Percentiles rank a stretch among this genome's conserved stretches.
Conservation (phyloP, 2,329 filamentous ascomycete genomes). For the Fusarium verticillioides region DNA sequence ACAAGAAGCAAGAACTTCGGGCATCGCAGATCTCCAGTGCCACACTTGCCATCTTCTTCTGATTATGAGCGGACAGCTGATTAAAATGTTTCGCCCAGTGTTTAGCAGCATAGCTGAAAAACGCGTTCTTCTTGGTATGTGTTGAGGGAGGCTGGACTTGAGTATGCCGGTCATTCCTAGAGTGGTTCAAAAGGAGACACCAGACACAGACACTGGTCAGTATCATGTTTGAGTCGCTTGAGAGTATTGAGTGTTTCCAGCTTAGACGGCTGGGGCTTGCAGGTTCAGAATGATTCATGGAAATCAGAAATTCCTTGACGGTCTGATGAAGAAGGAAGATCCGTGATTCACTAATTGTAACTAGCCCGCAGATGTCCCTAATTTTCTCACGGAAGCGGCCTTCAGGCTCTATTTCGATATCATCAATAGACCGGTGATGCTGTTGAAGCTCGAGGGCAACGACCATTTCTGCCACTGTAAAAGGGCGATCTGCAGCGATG, state of each 20-base stretch:
- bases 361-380: background rate
- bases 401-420: background rate
- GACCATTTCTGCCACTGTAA: no score
- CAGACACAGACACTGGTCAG: background rate
- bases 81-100: background rate
- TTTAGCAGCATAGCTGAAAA: background rate
- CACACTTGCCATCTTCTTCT: accelerated
- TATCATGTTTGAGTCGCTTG: accelerated
- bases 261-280: background rate
- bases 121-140: background rate
- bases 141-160: accelerated
- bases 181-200: background rate
- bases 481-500: no score
- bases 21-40: background rate
- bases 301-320: background rate
- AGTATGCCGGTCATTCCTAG: accelerated
- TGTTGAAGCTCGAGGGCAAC: no score
- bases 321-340: background rate
- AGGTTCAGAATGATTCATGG: accelerated
- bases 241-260: background rate
- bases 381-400: background rate
- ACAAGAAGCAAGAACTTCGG: background rate
- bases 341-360: background rate
- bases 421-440: no score
- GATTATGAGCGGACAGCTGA: accelerated